Evolutionary conservation across 2,329 filamentous ascomycete species (phyloP).

Genomic region (Pestalotiopsis sp.): DNA sequence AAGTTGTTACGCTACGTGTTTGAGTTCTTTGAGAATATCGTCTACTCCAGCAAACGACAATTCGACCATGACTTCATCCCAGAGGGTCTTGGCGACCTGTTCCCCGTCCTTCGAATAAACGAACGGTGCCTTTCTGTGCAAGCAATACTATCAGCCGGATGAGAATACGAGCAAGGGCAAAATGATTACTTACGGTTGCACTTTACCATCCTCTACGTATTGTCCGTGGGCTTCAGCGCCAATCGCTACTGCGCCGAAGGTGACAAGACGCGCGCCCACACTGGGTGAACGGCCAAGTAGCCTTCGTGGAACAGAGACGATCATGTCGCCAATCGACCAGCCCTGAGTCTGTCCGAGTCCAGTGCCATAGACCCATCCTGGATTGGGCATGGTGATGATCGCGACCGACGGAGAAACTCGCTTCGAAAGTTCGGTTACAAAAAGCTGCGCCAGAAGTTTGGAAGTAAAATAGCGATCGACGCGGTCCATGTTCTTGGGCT

Average conservation of each 20-base stretch:
- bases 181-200: conserved; percentile 11
- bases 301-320: neutral
- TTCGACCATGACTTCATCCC: neutral
- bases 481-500: conserved; percentile 42
- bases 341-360: conserved; percentile 6
- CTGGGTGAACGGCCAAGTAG: neutral
- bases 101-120: neutral
- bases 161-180: too few relatives aligned
- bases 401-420: conserved; percentile 18
- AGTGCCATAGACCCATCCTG: conserved; percentile 18
- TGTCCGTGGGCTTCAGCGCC: conserved; percentile 17
- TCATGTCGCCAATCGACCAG: neutral
- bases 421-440: conserved; percentile 66
- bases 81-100: neutral
- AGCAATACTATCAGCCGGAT: neutral
- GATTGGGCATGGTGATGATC: conserved; percentile 20
- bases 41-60: neutral
- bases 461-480: conserved; percentile 18
- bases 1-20: neutral
- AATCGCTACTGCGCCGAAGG: conserved; percentile 15
- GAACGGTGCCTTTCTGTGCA: neutral
- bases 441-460: conserved; percentile 69
- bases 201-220: conserved; percentile 12
- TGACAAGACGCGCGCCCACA: conserved; percentile 9
- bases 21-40: conserved; percentile 10